These are phyloP conservation scores for Porcisia deanei DNA, from an alignment of 208 protist species.

Conservation along the genomic window DNA sequence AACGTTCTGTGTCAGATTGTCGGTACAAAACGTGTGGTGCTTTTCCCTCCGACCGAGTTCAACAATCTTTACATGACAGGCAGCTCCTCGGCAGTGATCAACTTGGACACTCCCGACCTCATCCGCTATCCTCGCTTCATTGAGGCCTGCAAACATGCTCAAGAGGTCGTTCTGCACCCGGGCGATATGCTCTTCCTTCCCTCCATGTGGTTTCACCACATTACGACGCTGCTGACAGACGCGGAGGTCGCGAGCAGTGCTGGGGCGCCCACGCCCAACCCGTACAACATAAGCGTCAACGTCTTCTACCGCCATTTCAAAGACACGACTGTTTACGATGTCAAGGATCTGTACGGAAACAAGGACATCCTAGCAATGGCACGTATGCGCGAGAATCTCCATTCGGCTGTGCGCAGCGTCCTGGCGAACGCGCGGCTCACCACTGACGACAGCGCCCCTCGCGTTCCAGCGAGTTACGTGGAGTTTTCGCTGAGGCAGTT, in stretches of 20 bases:
- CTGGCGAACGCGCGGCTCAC: slow-evolving; percentile 22
- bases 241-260: background rate
- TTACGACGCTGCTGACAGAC: slow-evolving; percentile 61
- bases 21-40: slow-evolving; percentile 85
- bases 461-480: slow-evolving; percentile 45
- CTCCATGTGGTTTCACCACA: slow-evolving; percentile 93
- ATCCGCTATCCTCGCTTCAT: slow-evolving; percentile 81
- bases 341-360: slow-evolving; percentile 91
- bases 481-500: slow-evolving; percentile 85
- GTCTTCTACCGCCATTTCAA: slow-evolving; percentile 88
- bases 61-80: slow-evolving; percentile 91
- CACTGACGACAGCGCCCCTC: slow-evolving; percentile 2
- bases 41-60: slow-evolving; percentile 89
- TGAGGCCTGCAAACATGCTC: slow-evolving; percentile 66
- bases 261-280: background rate
- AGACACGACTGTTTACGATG: slow-evolving; percentile 56
- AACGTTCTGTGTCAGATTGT: slow-evolving; percentile 94
- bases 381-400: slow-evolving; percentile 48
- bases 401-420: slow-evolving; percentile 25
- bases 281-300: slow-evolving; percentile 85
- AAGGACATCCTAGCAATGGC: slow-evolving; percentile 74
- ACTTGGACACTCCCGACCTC: slow-evolving; percentile 78
- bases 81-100: slow-evolving; percentile 85
- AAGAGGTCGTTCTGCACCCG: slow-evolving; percentile 77
- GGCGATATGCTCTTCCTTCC: slow-evolving; percentile 95